phyloP scores from a whole-genome alignment of 306 rosid genomes.

The Hippophae rhamnoides region DNA sequence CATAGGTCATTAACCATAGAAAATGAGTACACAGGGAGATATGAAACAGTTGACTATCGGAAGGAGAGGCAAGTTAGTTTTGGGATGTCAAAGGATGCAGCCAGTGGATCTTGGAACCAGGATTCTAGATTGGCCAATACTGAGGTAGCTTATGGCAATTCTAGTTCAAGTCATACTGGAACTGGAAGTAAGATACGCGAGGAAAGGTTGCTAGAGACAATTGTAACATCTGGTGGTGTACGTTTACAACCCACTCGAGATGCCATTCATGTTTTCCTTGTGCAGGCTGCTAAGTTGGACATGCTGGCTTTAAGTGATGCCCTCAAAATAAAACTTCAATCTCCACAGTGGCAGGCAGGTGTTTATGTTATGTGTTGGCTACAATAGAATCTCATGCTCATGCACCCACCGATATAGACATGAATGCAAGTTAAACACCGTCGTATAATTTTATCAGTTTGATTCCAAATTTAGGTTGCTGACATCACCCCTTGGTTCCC shows the following conservation, averaged over 20 bases:
- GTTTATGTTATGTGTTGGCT: constrained; percentile 9
- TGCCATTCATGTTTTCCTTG: constrained; percentile 75
- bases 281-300: constrained; percentile 81
- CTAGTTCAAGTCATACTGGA: constrained; percentile 38
- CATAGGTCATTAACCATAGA: constrained; percentile 81
- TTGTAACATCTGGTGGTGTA: constrained; percentile 89
- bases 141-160: constrained; percentile 49
- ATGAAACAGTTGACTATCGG: constrained; percentile 61
- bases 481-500: no score
- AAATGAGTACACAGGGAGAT: constrained; percentile 47
- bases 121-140: constrained; percentile 48
- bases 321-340: constrained; percentile 69
- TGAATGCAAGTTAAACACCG: background rate
- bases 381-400: background rate
- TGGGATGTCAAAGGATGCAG: constrained; percentile 46
- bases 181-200: constrained; percentile 59
- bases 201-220: constrained; percentile 85
- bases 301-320: constrained; percentile 60
- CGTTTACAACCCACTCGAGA: constrained; percentile 97
- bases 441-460: background rate
- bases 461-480: background rate
- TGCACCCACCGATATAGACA: background rate
- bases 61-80: constrained; percentile 49
- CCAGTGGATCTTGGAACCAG: constrained; percentile 60
- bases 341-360: constrained; percentile 96